Conservation (phyloP, 495 filamentous ascomycete species). For the Geoglossum glabrum region DNA sequence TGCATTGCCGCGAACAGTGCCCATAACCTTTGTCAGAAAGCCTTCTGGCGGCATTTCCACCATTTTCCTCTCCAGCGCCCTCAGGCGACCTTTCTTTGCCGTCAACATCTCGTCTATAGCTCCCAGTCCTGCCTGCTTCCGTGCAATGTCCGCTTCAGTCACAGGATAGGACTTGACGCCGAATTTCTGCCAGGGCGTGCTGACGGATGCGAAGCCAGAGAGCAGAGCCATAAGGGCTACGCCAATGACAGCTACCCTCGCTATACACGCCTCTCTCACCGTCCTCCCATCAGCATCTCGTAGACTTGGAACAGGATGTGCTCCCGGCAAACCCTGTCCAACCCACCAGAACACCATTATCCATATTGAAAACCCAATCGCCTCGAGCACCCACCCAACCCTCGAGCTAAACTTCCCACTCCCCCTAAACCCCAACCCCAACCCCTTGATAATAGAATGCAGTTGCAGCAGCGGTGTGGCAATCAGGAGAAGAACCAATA, state of each 20-base stretch:
- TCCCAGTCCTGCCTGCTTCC: slow-evolving; percentile 52
- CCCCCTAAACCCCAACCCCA: slow-evolving; percentile 30
- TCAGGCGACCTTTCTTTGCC: slow-evolving; percentile 44
- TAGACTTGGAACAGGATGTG: slow-evolving; percentile 18
- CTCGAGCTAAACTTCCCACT: slow-evolving; percentile 13
- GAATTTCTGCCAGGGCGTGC: slow-evolving; percentile 64
- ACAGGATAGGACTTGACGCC: slow-evolving; percentile 36
- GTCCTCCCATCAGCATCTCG: slow-evolving; percentile 17
- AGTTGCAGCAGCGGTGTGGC: slow-evolving; percentile 54
- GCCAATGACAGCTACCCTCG: slow-evolving; percentile 60
- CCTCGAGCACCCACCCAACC: slow-evolving; percentile 32
- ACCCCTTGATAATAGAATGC: slow-evolving; percentile 38
- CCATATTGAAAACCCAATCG: slow-evolving; percentile 37
- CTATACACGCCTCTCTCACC: slow-evolving; percentile 51
- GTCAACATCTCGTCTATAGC: slow-evolving; percentile 56
- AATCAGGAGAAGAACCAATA: slow-evolving; percentile 45
- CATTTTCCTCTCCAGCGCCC: slow-evolving; percentile 22
- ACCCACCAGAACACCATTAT: slow-evolving; percentile 53
- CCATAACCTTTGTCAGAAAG: slow-evolving; percentile 47
- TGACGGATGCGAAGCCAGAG: slow-evolving; percentile 65
- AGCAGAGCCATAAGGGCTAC: slow-evolving; percentile 65
- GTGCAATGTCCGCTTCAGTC: slow-evolving; percentile 46
- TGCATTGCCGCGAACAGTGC: slow-evolving; percentile 36
- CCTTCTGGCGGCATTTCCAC: slow-evolving; percentile 21
- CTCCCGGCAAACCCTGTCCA: slow-evolving; percentile 40